Evolutionary conservation across 352 stramenopile species (phyloP), one percentile per base, ranked within the genome.

Genomic region (Halophytophthora polymorphica): DNA sequence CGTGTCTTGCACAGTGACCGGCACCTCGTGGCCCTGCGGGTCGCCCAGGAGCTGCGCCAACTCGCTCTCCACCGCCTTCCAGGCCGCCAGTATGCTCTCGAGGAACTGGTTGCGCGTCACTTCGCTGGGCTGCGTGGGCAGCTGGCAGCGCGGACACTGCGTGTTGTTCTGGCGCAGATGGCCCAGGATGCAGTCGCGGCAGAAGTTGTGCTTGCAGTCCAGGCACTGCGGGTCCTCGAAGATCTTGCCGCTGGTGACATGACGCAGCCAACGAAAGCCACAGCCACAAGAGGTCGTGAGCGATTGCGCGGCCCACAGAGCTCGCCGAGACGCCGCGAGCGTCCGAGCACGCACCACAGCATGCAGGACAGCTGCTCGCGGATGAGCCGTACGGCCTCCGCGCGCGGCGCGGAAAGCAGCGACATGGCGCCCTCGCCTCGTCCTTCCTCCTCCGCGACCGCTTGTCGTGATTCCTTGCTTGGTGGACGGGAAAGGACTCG

Each of bases 141-240:
- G 69, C 11, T 71, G 69, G 50, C 84, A 94, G 33, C 64, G 75
- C 2, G 84, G 82, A 61, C 84, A 94, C 35, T 71, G 59, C 31
- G 66, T 77, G 44, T 85, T 64, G 47, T 73, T 71, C 43, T 71
- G 78, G 37, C 64, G 65, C 36, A 94, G 49, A 38, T 91, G 77
- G 28, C 69, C 45, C 21, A 84, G 67, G 45, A 93, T 91, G 62
- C 82, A 94, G 18, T 66, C 53, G 59, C 68, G 77, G 45, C 84
- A 94, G 45, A 93, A 94, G 49, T 94, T 94, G 76, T 94, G 84
- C 50, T 94, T 92, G 61, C 84, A 94, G 62, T 87, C 78, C 47
- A 94, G 72, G 46, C 82, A 90, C 31, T 94, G 84, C 40, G 84
- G 80, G 56, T 94, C 84, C n/a, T 87, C 72, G 58, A 93, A 88